Percentiles rank a stretch among this genome's conserved stretches.
phyloP scores from a whole-genome alignment of 2,329 filamentous ascomycete species.

The Penicillium griseofulvum region DNA sequence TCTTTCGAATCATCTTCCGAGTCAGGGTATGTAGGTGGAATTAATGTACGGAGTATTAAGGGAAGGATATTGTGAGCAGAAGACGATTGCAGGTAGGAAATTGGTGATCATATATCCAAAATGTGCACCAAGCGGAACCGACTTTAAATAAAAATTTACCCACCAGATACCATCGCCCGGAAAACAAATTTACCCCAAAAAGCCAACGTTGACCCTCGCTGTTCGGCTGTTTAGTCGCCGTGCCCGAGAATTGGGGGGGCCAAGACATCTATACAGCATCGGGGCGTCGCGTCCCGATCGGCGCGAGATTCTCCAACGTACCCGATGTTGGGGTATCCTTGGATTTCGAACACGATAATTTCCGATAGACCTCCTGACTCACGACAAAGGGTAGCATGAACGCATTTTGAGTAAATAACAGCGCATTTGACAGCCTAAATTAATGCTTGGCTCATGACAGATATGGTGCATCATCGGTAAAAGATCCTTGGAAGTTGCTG shows the following conservation, averaged over 20 bases:
- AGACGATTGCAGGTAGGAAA: neutral
- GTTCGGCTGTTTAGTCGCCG: conserved; percentile 10
- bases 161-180: neutral
- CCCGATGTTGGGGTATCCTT: neutral
- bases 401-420: neutral
- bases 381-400: neutral
- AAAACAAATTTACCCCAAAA: neutral
- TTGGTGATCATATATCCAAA: neutral
- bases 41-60: neutral
- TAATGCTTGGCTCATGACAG: neutral
- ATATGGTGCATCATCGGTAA: conserved; percentile 18
- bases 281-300: conserved; percentile 9
- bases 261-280: neutral
- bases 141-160: neutral
- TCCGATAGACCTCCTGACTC: neutral
- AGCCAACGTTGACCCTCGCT: no score
- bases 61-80: neutral
- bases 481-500: conserved; percentile 26
- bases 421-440: neutral
- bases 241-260: conserved; percentile 6
- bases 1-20: neutral
- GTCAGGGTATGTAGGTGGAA: neutral
- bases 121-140: neutral
- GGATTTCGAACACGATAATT: neutral
- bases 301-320: neutral